These are phyloP conservation scores for Huntiella abstrusa DNA, from an alignment of 2,329 filamentous ascomycete species.

Conservation along the genomic window DNA sequence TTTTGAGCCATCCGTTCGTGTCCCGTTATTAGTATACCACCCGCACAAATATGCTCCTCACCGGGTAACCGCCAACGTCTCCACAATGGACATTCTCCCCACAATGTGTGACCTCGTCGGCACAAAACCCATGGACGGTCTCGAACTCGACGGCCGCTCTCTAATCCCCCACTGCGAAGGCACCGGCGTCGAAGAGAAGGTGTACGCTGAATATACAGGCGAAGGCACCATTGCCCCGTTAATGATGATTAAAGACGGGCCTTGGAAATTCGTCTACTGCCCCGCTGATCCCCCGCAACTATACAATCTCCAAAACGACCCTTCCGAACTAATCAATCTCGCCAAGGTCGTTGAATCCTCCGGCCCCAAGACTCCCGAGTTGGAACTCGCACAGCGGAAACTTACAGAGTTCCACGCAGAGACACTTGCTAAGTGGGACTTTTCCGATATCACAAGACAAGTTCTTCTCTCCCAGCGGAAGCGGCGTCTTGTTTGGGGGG, in stretches of 20 bases:
- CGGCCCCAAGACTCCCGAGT: slow-evolving; percentile 14
- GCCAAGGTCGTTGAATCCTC: slow-evolving; percentile 25
- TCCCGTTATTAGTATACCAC: slow-evolving; percentile 71
- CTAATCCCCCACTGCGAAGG: slow-evolving; percentile 61
- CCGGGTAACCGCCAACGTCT: slow-evolving; percentile 67
- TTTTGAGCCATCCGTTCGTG: slow-evolving; percentile 78
- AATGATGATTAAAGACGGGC: slow-evolving; percentile 81
- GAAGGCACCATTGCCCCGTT: slow-evolving; percentile 78
- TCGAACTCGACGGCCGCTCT: slow-evolving; percentile 76
- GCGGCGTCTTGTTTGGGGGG: slow-evolving; percentile 60
- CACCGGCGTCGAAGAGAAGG: slow-evolving; percentile 50
- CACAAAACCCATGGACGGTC: slow-evolving; percentile 43
- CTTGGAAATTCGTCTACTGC: slow-evolving; percentile 83
- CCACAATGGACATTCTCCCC: slow-evolving; percentile 75
- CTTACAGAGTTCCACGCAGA: slow-evolving; percentile 55
- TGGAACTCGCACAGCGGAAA: slow-evolving; percentile 27
- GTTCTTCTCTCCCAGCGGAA: slow-evolving; percentile 63
- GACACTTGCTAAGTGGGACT: slow-evolving; percentile 60
- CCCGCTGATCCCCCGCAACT: slow-evolving; percentile 69
- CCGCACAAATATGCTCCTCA: slow-evolving; percentile 57
- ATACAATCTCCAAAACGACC: slow-evolving; percentile 60
- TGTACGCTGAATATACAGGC: slow-evolving; percentile 89
- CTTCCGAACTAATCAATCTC: slow-evolving; percentile 59
- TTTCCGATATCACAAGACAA: slow-evolving; percentile 54
- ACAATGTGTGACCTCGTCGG: slow-evolving; percentile 73